Evolutionary conservation across 768 basidiomycete genomes (phyloP).

Genomic region (Boletus coccyginus): DNA sequence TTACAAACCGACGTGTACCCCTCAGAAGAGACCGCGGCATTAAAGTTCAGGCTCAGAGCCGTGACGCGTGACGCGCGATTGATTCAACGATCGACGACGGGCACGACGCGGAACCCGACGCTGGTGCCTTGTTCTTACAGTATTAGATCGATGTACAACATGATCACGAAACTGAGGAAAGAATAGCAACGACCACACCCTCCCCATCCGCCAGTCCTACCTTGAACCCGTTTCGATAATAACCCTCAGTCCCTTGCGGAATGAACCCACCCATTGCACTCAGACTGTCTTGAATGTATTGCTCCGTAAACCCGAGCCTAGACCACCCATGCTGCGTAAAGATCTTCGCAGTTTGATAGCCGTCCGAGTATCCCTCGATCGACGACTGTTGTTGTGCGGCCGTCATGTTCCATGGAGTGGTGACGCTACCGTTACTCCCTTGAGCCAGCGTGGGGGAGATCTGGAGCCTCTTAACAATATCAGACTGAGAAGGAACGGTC

Average conservation of each 20-base stretch:
- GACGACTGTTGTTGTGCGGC: constrained; percentile 9
- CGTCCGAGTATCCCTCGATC: constrained; percentile 55
- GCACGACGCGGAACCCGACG: no score
- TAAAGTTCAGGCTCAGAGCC: no score
- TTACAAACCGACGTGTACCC: no score
- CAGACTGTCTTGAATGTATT: constrained; percentile 53
- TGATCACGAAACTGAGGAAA: not conserved
- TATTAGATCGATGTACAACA: no score
- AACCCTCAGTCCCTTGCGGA: constrained; percentile 4
- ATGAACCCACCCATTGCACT: constrained; percentile 14
- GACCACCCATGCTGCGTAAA: constrained; percentile 51
- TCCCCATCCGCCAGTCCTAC: constrained; percentile 14
- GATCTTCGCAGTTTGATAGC: constrained; percentile 50
- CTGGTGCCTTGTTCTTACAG: no score
- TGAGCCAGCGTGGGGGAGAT: not conserved
- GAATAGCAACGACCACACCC: constrained; percentile 8
- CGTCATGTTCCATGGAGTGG: constrained; percentile 6
- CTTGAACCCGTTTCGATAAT: constrained; percentile 17
- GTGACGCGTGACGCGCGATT: no score
- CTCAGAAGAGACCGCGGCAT: no score
- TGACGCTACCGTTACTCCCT: not conserved
- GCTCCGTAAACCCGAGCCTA: constrained; percentile 57
- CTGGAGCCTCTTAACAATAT: constrained; percentile 11
- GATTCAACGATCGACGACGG: no score
- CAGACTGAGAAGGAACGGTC: constrained; percentile 12